Evolutionary conservation across 306 rosid species (phyloP).

Genomic region (Chamaecrista fasciculata): DNA sequence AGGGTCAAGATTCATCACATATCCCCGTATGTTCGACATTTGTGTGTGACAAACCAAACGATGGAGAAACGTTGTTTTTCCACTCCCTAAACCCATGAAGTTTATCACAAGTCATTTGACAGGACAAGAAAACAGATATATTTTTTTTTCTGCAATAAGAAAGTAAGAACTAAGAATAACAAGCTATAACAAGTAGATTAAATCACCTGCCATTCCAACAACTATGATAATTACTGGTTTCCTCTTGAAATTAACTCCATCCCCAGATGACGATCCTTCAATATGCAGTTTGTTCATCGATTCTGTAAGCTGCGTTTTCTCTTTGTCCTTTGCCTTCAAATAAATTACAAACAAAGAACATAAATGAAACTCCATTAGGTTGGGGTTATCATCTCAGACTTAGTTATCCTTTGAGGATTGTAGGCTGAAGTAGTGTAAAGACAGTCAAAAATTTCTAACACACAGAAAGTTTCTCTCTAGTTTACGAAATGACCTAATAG

Average conservation of each 20-base stretch:
- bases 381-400: conserved; percentile 24
- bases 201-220: conserved; percentile 87
- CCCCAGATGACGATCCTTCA: conserved; percentile 60
- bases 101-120: conserved; percentile 12
- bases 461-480: not conserved
- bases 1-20: conserved; percentile 87
- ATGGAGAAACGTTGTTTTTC: conserved; percentile 81
- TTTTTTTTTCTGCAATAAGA: not conserved
- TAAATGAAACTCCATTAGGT: not conserved
- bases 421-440: not conserved
- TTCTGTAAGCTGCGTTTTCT: conserved; percentile 53
- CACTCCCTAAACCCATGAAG: conserved; percentile 65
- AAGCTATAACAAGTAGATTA: not conserved
- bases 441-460: conserved; percentile 8
- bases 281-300: conserved; percentile 62
- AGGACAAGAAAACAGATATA: not conserved
- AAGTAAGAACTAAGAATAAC: not conserved
- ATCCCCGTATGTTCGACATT: conserved; percentile 56
- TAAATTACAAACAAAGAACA: conserved; percentile 22
- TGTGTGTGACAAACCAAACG: conserved; percentile 75
- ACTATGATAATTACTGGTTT: conserved; percentile 86
- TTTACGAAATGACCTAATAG: not conserved
- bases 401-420: not conserved
- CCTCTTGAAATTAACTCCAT: conserved; percentile 51
- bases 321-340: conserved; percentile 50